phyloP scores from a whole-genome alignment of 805 yeast genomes.

The Citeromyces matritensis region DNA sequence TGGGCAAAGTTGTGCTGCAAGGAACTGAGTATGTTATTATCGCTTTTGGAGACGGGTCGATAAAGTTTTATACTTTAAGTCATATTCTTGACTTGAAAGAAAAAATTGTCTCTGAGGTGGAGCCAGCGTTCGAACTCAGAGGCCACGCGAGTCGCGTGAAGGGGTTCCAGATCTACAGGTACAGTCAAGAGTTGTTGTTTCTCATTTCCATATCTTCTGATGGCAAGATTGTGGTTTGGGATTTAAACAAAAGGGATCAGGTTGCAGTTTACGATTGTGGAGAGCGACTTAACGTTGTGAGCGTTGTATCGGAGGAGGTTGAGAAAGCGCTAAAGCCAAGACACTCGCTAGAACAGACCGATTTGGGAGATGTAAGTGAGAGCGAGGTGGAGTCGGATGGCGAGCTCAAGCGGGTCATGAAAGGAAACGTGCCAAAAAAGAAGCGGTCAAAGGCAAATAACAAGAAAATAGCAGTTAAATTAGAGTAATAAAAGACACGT shows the following conservation, averaged over 20 bases:
- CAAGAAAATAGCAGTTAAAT: slow-evolving; percentile 13
- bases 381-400: slow-evolving; percentile 70
- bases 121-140: slow-evolving; percentile 42
- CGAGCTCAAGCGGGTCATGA: slow-evolving; percentile 42
- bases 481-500: neutral
- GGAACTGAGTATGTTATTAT: slow-evolving; percentile 42
- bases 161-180: slow-evolving; percentile 40
- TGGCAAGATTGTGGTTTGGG: slow-evolving; percentile 90
- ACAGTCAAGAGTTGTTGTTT: slow-evolving; percentile 17
- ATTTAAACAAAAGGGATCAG: slow-evolving; percentile 52
- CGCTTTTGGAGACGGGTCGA: slow-evolving; percentile 60
- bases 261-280: slow-evolving; percentile 84
- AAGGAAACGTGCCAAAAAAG: slow-evolving; percentile 21
- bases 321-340: slow-evolving; percentile 64
- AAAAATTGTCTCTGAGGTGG: slow-evolving; percentile 15
- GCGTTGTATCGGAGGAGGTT: slow-evolving; percentile 58
- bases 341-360: slow-evolving; percentile 17
- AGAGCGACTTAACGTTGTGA: slow-evolving; percentile 81
- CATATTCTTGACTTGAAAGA: slow-evolving; percentile 11
- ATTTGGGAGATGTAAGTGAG: slow-evolving; percentile 33
- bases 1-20: slow-evolving; percentile 33
- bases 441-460: slow-evolving; percentile 22
- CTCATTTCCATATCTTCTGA: slow-evolving; percentile 82
- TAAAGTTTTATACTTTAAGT: slow-evolving; percentile 37
- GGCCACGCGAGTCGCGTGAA: slow-evolving; percentile 86